Percentiles rank a stretch among this genome's conserved stretches.
phyloP scores from a whole-genome alignment of 2,329 filamentous ascomycete species.

The Thermothelomyces thermophilus region DNA sequence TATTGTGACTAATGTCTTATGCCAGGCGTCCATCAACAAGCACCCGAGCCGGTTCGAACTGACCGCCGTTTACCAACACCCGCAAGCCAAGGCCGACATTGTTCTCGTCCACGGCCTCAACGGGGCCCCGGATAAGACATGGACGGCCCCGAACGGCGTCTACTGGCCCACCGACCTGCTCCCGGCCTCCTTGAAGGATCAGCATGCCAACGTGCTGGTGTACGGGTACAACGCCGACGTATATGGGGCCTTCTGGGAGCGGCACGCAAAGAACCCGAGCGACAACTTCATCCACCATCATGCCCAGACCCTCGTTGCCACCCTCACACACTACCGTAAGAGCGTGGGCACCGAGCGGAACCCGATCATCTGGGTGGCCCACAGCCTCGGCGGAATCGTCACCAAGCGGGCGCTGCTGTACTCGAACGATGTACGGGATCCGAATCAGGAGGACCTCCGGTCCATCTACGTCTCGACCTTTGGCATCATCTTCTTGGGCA shows the following conservation, averaged over 20 bases:
- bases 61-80: slow-evolving; percentile 53
- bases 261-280: slow-evolving; percentile 39
- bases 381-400: slow-evolving; percentile 67
- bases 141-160: slow-evolving; percentile 48
- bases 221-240: slow-evolving; percentile 71
- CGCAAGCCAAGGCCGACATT: slow-evolving; percentile 55
- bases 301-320: slow-evolving; percentile 60
- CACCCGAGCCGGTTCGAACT: slow-evolving; percentile 51
- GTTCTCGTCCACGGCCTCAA: slow-evolving; percentile 67
- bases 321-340: slow-evolving; percentile 56
- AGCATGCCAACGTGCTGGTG: slow-evolving; percentile 58
- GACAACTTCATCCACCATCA: slow-evolving; percentile 65
- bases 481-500: slow-evolving; percentile 70
- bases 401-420: slow-evolving; percentile 64
- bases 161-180: slow-evolving; percentile 68
- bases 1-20: slow-evolving; percentile 1
- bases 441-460: slow-evolving; percentile 56
- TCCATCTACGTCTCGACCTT: slow-evolving; percentile 70
- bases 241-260: slow-evolving; percentile 31
- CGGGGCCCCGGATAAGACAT: slow-evolving; percentile 58
- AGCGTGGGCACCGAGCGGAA: slow-evolving; percentile 49
- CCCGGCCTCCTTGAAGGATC: slow-evolving; percentile 49
- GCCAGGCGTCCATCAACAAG: slow-evolving; percentile 43
- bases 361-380: slow-evolving; percentile 70
- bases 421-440: slow-evolving; percentile 53